Base-by-base conservation (phyloP, 495 filamentous ascomycete genomes). In the Neurospora terricola region DNA sequence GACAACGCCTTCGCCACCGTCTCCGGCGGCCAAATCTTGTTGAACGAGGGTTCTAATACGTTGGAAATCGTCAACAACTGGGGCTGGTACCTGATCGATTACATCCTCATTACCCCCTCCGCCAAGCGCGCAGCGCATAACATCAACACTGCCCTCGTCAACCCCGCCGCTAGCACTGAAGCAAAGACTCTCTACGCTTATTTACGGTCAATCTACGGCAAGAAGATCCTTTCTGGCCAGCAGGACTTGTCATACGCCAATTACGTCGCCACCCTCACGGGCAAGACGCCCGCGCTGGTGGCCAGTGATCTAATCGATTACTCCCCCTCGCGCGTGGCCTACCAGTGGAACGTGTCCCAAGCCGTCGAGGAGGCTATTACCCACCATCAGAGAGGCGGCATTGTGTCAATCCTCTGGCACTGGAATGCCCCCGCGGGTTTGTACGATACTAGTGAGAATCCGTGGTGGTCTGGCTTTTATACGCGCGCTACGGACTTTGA, bases 381-480 rank as follows among this genome's bases (percentile, higher is more conserved):
- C 12, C 83, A 82, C 72, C 78, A 79, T 43, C 73, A 76, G 9
- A 75, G 77, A 7, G 83, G 83, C 70, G 85, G 85, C 21, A 84
- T 86, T 69, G 77, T 86, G 9, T 81, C 84, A 0, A 79, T 86
- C 12, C 76, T 80, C 9, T 86, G 85, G 85, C 85, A 86, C 76
- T 85, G 83, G 83, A 82, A 81, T 54, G 80, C 80, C 1, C 82
- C 82, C 4, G 72, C 78, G 1, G 78, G 81, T 0, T 66, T 80
- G 38, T 82, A 79, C 72, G 82, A 86, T 74, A 85, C 82, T 6
- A 75, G 59, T 4, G 83, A 81, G 36, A 77, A 84, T 16, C 76
- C 74, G n/a, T 86, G 85, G 85, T 87, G 81, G 81, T 74, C 75
- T 14, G 84, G 84, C 12, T 86, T 86, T 77, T 86, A 86, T 69